Conservation (phyloP, 2,329 filamentous ascomycete genomes). For the Rhinocladiella similis region DNA sequence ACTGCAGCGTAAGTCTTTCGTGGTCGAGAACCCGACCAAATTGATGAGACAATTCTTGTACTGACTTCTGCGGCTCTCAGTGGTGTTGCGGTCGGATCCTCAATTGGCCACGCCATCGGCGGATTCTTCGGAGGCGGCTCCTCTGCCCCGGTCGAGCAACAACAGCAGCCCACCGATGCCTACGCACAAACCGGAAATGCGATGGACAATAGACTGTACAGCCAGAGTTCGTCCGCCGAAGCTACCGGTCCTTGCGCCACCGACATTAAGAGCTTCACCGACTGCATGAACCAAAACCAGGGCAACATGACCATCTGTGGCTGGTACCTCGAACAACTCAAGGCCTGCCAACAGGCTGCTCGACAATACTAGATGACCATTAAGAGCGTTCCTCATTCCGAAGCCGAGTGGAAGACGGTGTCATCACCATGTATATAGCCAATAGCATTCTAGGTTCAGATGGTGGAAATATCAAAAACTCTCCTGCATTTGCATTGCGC, state of each 20-base stretch:
- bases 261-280: conserved; percentile 82
- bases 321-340: conserved; percentile 98
- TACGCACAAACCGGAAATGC: conserved; percentile 48
- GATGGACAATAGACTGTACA: conserved; percentile 49
- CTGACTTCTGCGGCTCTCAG: conserved; percentile 48
- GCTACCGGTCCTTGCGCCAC: conserved; percentile 68
- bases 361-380: conserved; percentile 59
- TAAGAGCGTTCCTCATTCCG: too few species aligned
- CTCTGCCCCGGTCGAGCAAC: conserved; percentile 53
- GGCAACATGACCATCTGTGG: conserved; percentile 95
- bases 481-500: conserved; percentile 6
- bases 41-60: conserved; percentile 6
- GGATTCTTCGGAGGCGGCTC: conserved; percentile 80
- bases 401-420: too few species aligned
- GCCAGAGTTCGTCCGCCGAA: conserved; percentile 36
- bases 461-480: neutral
- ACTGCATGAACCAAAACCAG: conserved; percentile 93
- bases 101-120: conserved; percentile 91
- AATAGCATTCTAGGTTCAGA: neutral
- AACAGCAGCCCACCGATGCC: conserved; percentile 46
- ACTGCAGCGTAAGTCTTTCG: conserved; percentile 84
- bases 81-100: conserved; percentile 93
- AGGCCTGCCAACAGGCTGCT: conserved; percentile 79
- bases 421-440: neutral
- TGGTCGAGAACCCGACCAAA: neutral